Base-by-base conservation (phyloP, 257 asterid genomes). In the Nicotiana tabacum region DNA sequence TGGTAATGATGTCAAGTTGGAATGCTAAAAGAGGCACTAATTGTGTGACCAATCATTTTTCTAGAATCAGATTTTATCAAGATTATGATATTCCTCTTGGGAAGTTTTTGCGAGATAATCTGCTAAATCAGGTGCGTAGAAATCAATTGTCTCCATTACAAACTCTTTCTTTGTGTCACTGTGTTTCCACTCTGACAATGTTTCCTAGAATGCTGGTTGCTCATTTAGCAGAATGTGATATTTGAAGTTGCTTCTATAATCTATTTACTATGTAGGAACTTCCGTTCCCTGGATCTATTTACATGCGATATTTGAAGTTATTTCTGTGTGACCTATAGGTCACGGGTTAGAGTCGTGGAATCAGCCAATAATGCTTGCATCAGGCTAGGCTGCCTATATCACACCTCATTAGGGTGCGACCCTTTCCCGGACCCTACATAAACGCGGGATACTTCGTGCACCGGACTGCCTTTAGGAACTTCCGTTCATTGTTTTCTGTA, bases 31-130 rank as follows among this genome's bases (percentile, higher is more conserved):
- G 76, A 67, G 97, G 98, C 80, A 91, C 86, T 70, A 89, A 93
- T 76, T 95, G 98, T 77, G 97, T 92, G 86, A 91, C 89, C 76
- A 89, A 92, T 21, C 97, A 91, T 84, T 91, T 93, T 88, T 91
- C 97, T 84, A 94, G 90, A 79, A 93, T 93, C 66, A 95, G 90
- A 91, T 95, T 95, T 78, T 95, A 95, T 87, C 85, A 88, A 83
- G 90, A 92, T 89, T 92, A 91, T 72, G 98, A 95, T 82, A 92
- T 90, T 83, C 95, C 98, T 21, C 98, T 95, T 15, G 98, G 93
- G 65, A 91, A 90, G 68, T 93, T 93, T 85, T 85, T 95, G 92
- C 92, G 83, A 82, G 96, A 95, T 46, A 90, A 90, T 87, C 83
- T 95, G 83, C 97, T 95, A 87, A 90, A 89, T 79, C 98, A 91